Percentiles rank a stretch among this genome's conserved stretches.
Evolutionary conservation across 2,329 filamentous ascomycete species (phyloP).

Genomic region (Sporothrix schenckii): DNA sequence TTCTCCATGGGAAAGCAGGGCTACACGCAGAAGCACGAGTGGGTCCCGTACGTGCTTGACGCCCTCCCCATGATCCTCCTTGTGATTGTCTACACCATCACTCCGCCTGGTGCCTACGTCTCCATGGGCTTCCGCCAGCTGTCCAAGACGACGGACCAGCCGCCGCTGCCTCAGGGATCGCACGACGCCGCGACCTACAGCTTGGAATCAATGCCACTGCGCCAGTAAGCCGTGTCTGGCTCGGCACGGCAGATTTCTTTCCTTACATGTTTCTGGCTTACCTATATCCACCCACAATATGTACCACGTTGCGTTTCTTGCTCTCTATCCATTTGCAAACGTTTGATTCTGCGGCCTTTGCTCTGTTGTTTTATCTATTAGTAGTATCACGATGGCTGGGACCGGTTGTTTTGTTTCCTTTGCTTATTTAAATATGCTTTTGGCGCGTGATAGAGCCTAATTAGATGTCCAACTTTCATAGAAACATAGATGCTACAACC

Average conservation of each 20-base stretch:
- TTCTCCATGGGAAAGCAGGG: slow-evolving; percentile 39
- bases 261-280: not conserved
- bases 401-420: not conserved
- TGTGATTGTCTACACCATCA: slow-evolving; percentile 39
- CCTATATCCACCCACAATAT: not conserved
- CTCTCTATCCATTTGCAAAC: not conserved
- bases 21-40: slow-evolving; percentile 40
- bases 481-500: not conserved
- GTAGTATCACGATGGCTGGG: not conserved
- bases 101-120: slow-evolving; percentile 42
- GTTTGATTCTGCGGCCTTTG: not conserved
- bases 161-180: not conserved
- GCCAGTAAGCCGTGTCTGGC: not conserved
- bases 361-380: not conserved
- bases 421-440: not conserved
- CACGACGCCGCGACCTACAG: slow-evolving; percentile 7
- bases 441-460: not conserved
- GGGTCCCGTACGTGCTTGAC: slow-evolving; percentile 41
- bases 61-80: slow-evolving; percentile 42
- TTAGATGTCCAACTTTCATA: not conserved
- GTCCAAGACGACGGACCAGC: slow-evolving; percentile 25
- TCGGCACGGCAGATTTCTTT: not conserved
- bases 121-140: slow-evolving; percentile 42
- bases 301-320: not conserved
- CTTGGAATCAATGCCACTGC: slow-evolving; percentile 1